A percentile compares a stretch with the other conserved stretches of the same genome.
Evolutionary conservation across 148 eudicot genomes (phyloP).

Genomic region (Nepenthes mirabilis): DNA sequence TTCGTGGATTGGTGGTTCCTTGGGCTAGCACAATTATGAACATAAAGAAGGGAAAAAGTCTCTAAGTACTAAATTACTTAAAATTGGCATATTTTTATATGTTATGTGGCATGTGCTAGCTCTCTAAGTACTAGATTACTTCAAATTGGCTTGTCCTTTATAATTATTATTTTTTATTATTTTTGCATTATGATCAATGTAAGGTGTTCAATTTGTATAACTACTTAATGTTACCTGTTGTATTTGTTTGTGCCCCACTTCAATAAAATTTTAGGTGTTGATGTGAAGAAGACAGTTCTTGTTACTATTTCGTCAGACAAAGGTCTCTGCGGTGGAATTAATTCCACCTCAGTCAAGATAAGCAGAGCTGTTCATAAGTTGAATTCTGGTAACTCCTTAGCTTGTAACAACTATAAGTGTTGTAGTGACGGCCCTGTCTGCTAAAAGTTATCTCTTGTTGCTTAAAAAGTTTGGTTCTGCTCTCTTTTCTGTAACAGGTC

Average conservation of each 20-base stretch:
- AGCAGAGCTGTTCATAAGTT: slow-evolving; percentile 77
- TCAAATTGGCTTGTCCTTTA: not conserved
- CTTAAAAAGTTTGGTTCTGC: not conserved
- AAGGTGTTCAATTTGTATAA: not conserved
- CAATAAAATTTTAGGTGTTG: slow-evolving; percentile 45
- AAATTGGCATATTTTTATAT: not conserved
- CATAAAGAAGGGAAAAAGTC: too few species aligned
- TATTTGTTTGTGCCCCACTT: not conserved
- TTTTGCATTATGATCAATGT: not conserved
- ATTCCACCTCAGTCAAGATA: slow-evolving; percentile 78
- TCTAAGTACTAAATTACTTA: not conserved
- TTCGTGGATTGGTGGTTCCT: not conserved
- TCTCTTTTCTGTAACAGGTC: slow-evolving; percentile 26
- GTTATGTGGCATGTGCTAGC: too few species aligned
- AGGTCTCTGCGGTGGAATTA: slow-evolving; percentile 99
- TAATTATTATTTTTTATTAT: not conserved
- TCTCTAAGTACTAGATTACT: too few species aligned
- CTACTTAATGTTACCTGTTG: not conserved
- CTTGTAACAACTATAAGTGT: slow-evolving; percentile 1
- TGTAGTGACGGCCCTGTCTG: not conserved
- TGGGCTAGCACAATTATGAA: not conserved
- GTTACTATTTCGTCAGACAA: slow-evolving; percentile 80
- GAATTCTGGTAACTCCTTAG: slow-evolving; percentile 46
- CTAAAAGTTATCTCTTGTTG: not conserved
- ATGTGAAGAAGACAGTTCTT: slow-evolving; percentile 87